A percentile compares a stretch with the other conserved stretches of the same genome.
Conservation (phyloP, 2,329 filamentous ascomycete genomes). For the Penicillium sumatraense region DNA sequence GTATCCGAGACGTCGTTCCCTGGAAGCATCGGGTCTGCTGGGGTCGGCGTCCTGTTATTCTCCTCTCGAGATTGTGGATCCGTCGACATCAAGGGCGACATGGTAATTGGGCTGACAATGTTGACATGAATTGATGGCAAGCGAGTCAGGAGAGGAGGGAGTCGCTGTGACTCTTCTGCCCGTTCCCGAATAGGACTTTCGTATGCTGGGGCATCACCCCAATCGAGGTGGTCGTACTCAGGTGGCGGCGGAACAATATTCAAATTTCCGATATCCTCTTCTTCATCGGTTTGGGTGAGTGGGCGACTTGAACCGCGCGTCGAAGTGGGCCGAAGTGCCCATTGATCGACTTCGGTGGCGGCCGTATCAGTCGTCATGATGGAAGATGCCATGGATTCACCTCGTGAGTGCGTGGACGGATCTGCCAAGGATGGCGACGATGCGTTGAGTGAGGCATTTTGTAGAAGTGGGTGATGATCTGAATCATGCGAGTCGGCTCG, state of each 20-base stretch:
- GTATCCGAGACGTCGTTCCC: slow-evolving; percentile 8
- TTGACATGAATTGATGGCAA: slow-evolving; percentile 40
- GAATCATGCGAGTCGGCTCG: slow-evolving; percentile 53
- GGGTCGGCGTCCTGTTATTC: slow-evolving; percentile 13
- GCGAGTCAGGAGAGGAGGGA: slow-evolving; percentile 25
- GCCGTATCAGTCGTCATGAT: slow-evolving; percentile 37
- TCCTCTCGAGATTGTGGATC: slow-evolving; percentile 12
- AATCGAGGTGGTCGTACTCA: slow-evolving; percentile 47
- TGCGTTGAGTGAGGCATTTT: slow-evolving; percentile 37
- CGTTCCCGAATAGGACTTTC: slow-evolving; percentile 30
- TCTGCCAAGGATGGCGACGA: slow-evolving; percentile 31
- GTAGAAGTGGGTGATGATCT: slow-evolving; percentile 51
- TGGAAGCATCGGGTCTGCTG: background rate
- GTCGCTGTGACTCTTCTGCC: slow-evolving; percentile 3
- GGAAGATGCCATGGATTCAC: slow-evolving; percentile 41
- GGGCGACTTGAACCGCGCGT: slow-evolving; percentile 29
- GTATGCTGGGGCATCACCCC: slow-evolving; percentile 51
- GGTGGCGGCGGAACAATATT: slow-evolving; percentile 43
- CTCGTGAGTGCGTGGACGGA: slow-evolving; percentile 33
- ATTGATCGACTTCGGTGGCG: slow-evolving; percentile 33
- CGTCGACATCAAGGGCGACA: slow-evolving; percentile 31
- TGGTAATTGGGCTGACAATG: slow-evolving; percentile 30
- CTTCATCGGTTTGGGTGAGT: slow-evolving; percentile 34
- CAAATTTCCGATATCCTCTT: slow-evolving; percentile 43
- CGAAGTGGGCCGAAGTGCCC: slow-evolving; percentile 30